Conservation (phyloP, 2,329 filamentous ascomycete genomes). For the Xylaria sp. region DNA sequence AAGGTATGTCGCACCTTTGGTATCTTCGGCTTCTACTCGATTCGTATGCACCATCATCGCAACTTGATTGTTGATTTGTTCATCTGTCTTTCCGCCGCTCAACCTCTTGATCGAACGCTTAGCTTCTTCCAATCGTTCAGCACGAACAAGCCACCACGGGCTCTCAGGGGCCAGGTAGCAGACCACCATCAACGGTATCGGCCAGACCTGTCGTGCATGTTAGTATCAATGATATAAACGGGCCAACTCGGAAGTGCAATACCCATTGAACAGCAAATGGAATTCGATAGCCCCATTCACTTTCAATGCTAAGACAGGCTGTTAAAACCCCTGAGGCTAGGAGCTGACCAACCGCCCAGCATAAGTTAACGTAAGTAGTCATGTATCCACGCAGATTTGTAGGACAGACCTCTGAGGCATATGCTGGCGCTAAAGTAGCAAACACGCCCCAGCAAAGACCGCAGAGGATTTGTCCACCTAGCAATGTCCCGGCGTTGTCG, state of each 20-base stretch:
- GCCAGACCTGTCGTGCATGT: conserved; percentile 49
- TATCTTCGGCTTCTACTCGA: conserved; percentile 54
- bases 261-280: conserved; percentile 59
- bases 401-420: conserved; percentile 52
- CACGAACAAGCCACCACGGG: conserved; percentile 58
- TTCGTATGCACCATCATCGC: conserved; percentile 59
- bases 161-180: conserved; percentile 58
- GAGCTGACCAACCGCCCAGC: conserved; percentile 58
- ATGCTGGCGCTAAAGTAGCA: conserved; percentile 49
- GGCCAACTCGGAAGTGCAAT: neutral
- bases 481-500: conserved; percentile 38
- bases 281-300: conserved; percentile 56
- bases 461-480: conserved; percentile 48
- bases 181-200: conserved; percentile 53
- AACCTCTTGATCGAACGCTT: conserved; percentile 51
- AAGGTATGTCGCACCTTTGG: conserved; percentile 55
- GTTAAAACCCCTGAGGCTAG: conserved; percentile 54
- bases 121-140: conserved; percentile 52
- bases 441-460: conserved; percentile 50
- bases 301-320: conserved; percentile 49
- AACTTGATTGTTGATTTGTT: conserved; percentile 53
- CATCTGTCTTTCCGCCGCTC: conserved; percentile 45
- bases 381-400: conserved; percentile 51
- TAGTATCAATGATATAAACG: neutral
- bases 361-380: conserved; percentile 59